Base-by-base conservation (phyloP, 306 rosid species). In the Herpetospermum pedunculosum region DNA sequence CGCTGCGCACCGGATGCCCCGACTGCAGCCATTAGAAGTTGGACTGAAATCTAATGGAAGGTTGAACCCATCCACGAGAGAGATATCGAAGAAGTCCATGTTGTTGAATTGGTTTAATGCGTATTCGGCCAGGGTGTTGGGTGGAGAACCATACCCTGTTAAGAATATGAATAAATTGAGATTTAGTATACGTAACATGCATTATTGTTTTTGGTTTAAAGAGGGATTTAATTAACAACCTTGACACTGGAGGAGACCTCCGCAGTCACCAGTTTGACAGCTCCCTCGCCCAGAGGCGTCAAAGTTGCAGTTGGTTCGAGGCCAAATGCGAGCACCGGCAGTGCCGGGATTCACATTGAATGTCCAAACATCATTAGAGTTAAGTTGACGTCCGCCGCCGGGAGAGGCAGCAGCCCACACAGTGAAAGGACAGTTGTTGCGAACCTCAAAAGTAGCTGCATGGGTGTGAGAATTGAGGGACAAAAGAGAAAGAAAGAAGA, bases 271-370 rank as follows among this genome's bases (percentile, higher is more conserved):
- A 0, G 96, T 89, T 13, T 58, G 23, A 25, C 97, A 92, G 2
- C 12, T 75, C 3, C 92, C 92, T 0, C 29, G 75, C 1, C 92
- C 92, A 0, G 72, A 35, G 0, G 52, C 58, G 28, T 87, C 86
- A 21, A 89, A 89, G 47, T 70, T 80, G 85, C 97, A 89, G n/a
- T 78, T 77, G 34, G 97, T 92, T 41, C 96, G 88, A 0, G 87
- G 88, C 96, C 97, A 92, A 3, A 92, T 85, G 58, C 93, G 88
- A 21, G 41, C 52, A 0, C 32, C 52, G 0, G 0, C 30, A 0
- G 88, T 74, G 53, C 92, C 93, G 0, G 76, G 44, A 0, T 48
- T 23, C n/a, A 81, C 77, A 54, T 75, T 81, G 9, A 92, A 0
- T 12, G 15, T 58, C 92, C 96, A 87, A 0, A 75, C 21, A 9